These are phyloP conservation scores for Arctium lappa DNA, from an alignment of 129 eudicot genomes.

Conservation along the genomic window DNA sequence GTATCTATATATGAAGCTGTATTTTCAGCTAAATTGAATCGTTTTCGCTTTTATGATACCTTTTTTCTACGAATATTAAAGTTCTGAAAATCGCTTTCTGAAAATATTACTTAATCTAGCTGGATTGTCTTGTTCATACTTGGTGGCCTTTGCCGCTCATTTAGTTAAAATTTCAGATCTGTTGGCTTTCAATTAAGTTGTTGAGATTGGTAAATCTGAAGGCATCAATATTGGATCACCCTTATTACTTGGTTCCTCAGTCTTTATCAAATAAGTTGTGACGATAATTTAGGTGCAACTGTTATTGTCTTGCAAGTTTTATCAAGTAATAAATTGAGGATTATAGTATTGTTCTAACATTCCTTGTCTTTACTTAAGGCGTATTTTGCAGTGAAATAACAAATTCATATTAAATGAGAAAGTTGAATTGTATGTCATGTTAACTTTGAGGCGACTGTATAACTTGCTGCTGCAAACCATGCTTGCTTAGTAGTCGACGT, in stretches of 20 bases:
- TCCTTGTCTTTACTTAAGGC: background rate
- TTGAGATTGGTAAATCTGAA: background rate
- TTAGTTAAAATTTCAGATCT: background rate
- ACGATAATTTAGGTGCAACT: background rate
- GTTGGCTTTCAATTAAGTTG: background rate
- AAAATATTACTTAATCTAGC: background rate
- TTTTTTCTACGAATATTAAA: background rate
- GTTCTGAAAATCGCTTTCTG: background rate
- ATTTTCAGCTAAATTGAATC: background rate
- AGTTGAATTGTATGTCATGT: background rate
- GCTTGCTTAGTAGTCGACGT: no score
- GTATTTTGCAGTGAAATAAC: background rate
- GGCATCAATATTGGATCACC: background rate
- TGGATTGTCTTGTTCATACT: background rate
- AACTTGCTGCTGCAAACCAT: background rate
- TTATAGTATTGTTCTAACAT: background rate
- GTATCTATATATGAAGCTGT: background rate
- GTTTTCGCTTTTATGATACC: background rate
- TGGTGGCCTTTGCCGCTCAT: background rate
- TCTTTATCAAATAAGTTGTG: background rate
- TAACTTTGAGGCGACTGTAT: background rate
- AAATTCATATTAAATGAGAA: background rate
- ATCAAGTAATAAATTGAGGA: background rate
- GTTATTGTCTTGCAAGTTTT: background rate
- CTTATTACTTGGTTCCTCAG: background rate